phyloP scores from a whole-genome alignment of 805 yeast species.

The Yarrowia sp. region DNA sequence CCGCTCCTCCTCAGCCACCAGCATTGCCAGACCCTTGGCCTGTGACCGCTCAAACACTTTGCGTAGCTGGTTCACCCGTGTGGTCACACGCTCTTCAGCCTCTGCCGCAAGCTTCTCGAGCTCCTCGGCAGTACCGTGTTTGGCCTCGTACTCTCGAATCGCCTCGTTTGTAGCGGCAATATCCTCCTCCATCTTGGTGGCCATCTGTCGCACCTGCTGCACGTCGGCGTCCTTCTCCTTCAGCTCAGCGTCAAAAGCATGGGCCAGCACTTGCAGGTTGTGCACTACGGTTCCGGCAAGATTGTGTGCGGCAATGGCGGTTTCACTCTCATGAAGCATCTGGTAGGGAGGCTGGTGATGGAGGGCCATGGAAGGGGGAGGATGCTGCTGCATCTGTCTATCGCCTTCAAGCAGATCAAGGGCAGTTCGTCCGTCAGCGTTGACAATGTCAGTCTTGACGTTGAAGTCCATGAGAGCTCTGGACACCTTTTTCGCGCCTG shows the following conservation, averaged over 20 bases:
- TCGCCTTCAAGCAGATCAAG: slow-evolving; percentile 51
- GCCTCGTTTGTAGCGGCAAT: slow-evolving; percentile 50
- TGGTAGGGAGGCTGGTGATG: slow-evolving; percentile 26
- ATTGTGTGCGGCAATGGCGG: slow-evolving; percentile 54
- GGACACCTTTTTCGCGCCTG: slow-evolving; percentile 57
- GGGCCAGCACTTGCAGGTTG: slow-evolving; percentile 51
- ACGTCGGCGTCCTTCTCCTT: slow-evolving; percentile 61
- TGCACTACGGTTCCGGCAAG: slow-evolving; percentile 51
- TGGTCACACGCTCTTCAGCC: slow-evolving; percentile 47
- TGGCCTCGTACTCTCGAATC: slow-evolving; percentile 47
- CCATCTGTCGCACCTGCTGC: slow-evolving; percentile 56
- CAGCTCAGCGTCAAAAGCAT: slow-evolving; percentile 63
- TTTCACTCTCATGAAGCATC: slow-evolving; percentile 33
- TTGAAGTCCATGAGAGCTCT: slow-evolving; percentile 56
- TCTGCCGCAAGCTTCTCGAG: slow-evolving; percentile 42
- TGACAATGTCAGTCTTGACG: slow-evolving; percentile 56
- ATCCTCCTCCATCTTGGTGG: slow-evolving; percentile 54
- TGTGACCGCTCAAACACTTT: slow-evolving; percentile 68
- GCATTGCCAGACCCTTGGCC: slow-evolving; percentile 63
- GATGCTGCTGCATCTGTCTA: slow-evolving; percentile 41
- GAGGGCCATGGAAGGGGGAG: slow-evolving; percentile 10
- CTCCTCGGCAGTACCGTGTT: slow-evolving; percentile 48
- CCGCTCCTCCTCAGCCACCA: slow-evolving; percentile 63
- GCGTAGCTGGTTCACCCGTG: slow-evolving; percentile 51
- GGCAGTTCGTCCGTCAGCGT: slow-evolving; percentile 53